A percentile compares a stretch with the other conserved stretches of the same genome.
Evolutionary conservation across 306 rosid genomes (phyloP).

Genomic region (Corylus americana): DNA sequence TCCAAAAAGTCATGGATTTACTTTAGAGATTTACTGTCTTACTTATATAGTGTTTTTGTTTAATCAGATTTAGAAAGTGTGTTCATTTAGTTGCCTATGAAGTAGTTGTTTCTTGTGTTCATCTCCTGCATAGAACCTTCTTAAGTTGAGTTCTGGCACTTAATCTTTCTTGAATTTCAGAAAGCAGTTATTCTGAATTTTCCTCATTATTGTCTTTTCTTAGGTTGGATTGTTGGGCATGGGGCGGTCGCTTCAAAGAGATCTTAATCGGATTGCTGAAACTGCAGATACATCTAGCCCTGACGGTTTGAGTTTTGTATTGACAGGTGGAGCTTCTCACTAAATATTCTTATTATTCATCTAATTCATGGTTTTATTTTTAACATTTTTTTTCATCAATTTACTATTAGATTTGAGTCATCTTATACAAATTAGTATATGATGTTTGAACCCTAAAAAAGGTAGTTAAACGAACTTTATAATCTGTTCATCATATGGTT

Average conservation of each 20-base stretch:
- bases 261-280: slow-evolving; percentile 87
- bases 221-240: slow-evolving; percentile 94
- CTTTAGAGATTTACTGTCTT: not conserved
- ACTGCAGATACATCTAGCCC: slow-evolving; percentile 88
- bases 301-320: slow-evolving; percentile 74
- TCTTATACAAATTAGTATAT: slow-evolving; percentile 3
- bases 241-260: slow-evolving; percentile 83
- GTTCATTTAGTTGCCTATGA: not conserved
- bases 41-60: not conserved
- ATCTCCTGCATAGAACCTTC: not conserved
- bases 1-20: not conserved
- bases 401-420: slow-evolving; percentile 1
- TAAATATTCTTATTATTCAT: not conserved
- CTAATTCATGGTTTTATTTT: slow-evolving; percentile 13
- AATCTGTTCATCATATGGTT: not conserved
- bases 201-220: slow-evolving; percentile 16
- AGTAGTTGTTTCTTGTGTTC: not conserved
- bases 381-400: not conserved
- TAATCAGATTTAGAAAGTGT: not conserved
- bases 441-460: not conserved
- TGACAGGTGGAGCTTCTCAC: slow-evolving; percentile 72
- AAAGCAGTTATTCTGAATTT: slow-evolving; percentile 15
- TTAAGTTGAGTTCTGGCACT: slow-evolving; percentile 3
- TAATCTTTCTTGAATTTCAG: slow-evolving; percentile 18
- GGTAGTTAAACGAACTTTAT: not conserved